Base-by-base conservation (phyloP, 208 protist species). In the Trypanosomatidae sp. region DNA sequence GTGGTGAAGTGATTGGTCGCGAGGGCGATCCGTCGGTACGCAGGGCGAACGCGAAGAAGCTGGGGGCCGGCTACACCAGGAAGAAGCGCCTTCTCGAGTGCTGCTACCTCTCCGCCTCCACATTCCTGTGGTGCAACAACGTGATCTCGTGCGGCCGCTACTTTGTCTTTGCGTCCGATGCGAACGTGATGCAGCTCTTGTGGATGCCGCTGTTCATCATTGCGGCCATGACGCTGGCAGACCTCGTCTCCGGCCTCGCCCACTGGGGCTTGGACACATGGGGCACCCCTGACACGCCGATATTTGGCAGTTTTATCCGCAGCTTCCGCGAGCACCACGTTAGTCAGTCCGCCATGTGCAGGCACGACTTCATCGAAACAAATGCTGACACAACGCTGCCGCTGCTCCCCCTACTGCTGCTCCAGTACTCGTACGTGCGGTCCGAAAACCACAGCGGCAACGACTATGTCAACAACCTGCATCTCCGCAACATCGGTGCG, bases 261-360 rank as follows among this genome's bases (percentile, higher is more conserved):
- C 96, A 98, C 86, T 98, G 96, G 96, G 90, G 86, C 41, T 84
- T 97, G 33, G 96, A 98, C 81, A 98, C 95, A 19, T 98, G 95
- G 95, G 96, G 96, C 28, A 89, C 93, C 22, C 84, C 94, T 28
- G 91, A 97, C 19, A 96, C 91, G 25, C 84, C 91, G 33, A 41
- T 98, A 36, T 91, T 98, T 75, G 94, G 96, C 74, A 93, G 84
- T 74, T 98, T 98, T 75, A 98, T 98, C 66, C 91, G 96, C 66
- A 96, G 92, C 66, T 98, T 98, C 83, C 85, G 96, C 47, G 96
- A 98, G 83, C 96, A 98, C 85, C 96, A 98, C 81, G 92, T 98
- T 2, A 86, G 94, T 67, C 95, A 97, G 74, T 82, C 76, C 9
- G 91, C 92, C 44, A 98, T 98, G 87, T 94, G 86, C 64, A 89